These are phyloP conservation scores for Ophiocordyceps camponoti-saundersi DNA, from an alignment of 2,329 filamentous ascomycete genomes.

Conservation along the genomic window DNA sequence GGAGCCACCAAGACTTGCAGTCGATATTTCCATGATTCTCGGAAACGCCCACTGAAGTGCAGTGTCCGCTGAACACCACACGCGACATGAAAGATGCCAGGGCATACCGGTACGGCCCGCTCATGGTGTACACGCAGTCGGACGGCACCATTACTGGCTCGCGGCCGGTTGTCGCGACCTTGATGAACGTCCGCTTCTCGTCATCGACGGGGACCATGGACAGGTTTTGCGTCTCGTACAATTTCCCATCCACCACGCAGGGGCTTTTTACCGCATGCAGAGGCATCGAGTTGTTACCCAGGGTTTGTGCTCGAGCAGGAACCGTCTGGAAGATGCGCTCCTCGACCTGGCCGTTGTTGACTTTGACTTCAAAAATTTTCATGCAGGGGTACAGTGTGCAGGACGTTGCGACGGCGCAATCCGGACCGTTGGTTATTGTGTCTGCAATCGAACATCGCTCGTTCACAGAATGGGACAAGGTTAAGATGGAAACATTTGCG, in stretches of 20 bases:
- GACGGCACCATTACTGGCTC: not conserved
- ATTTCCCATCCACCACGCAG: not conserved
- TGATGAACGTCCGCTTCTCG: not conserved
- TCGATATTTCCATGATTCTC: not conserved
- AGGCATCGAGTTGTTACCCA: no score
- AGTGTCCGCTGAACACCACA: not conserved
- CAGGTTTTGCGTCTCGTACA: not conserved
- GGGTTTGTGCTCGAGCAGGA: no score
- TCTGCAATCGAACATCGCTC: no score
- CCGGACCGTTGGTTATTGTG: not conserved
- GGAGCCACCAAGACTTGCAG: not conserved
- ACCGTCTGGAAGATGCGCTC: not conserved
- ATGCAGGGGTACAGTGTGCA: not conserved
- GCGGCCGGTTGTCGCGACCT: no score
- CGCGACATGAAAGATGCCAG: not conserved
- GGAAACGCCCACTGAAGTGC: not conserved
- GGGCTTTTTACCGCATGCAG: not conserved
- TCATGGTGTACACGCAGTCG: not conserved
- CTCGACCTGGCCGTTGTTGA: not conserved
- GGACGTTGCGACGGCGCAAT: not conserved
- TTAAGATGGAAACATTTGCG: not conserved
- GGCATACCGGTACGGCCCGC: not conserved
- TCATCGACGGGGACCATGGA: not conserved
- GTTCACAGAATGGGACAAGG: no score
- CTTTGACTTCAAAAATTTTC: not conserved